Percentiles rank a stretch among this genome's conserved stretches.
Evolutionary conservation across 1,139 yeast species (phyloP).

Genomic region (Saccharomyces uvarum): DNA sequence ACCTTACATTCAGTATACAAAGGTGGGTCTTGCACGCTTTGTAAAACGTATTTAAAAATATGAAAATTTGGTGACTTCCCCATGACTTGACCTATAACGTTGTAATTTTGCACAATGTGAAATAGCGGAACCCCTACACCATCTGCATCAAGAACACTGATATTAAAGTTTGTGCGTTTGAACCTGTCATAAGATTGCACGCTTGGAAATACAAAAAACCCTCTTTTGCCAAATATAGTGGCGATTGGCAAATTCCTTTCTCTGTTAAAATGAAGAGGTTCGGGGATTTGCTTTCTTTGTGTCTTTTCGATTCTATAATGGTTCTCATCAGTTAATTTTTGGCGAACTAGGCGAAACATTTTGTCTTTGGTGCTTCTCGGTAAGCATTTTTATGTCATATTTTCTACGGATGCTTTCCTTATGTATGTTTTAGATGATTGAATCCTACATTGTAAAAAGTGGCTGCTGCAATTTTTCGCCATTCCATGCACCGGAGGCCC

Average conservation of each 20-base stretch:
- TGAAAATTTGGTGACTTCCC: not conserved
- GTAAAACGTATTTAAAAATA: not conserved
- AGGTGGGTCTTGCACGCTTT: not conserved
- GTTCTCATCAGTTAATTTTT: not conserved
- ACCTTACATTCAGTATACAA: not conserved
- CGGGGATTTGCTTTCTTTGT: not conserved
- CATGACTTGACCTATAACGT: not conserved
- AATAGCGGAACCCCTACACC: not conserved
- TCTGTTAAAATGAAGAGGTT: not conserved
- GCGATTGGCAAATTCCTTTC: not conserved
- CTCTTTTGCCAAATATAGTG: not conserved
- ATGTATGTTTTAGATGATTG: not conserved
- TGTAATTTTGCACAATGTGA: not conserved
- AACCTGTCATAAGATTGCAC: not conserved
- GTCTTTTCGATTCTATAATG: not conserved
- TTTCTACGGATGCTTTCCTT: not conserved
- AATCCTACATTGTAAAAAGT: too few relatives aligned
- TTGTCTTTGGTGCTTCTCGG: not conserved
- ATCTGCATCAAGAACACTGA: not conserved
- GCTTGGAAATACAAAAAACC: not conserved
- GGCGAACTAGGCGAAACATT: not conserved
- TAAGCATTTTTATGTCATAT: not conserved
- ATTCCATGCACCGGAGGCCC: too few relatives aligned
- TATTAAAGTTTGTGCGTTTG: not conserved
- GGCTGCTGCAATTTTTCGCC: too few relatives aligned